Evolutionary conservation across 1,284 basidiomycete species (phyloP).

Genomic region (Ceratobasidium sp.): DNA sequence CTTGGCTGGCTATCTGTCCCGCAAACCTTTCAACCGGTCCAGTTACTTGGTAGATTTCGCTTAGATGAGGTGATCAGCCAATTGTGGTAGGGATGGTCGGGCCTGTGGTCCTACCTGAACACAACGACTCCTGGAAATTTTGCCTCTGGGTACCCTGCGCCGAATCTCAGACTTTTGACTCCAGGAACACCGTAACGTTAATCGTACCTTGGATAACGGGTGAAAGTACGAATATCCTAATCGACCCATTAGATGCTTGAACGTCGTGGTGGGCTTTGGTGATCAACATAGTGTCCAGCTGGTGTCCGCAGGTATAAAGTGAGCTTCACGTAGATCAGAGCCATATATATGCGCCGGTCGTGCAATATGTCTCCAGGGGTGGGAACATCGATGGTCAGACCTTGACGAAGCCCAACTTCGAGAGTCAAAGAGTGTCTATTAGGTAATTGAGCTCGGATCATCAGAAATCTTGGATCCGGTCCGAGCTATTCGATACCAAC

Average conservation of each 20-base stretch:
- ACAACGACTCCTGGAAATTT: slow-evolving; percentile 86
- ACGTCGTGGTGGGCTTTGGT: slow-evolving; percentile 81
- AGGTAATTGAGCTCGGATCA: neutral
- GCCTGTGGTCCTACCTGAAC: slow-evolving; percentile 67
- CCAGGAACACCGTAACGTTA: no score
- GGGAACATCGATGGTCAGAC: slow-evolving; percentile 38
- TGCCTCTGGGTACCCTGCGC: slow-evolving; percentile 75
- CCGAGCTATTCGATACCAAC: slow-evolving; percentile 21
- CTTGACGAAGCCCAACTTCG: neutral
- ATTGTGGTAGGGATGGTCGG: neutral
- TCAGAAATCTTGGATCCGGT: neutral
- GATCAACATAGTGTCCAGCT: slow-evolving; percentile 71
- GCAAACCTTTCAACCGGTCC: slow-evolving; percentile 90
- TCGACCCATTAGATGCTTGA: slow-evolving; percentile 66
- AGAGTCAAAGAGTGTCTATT: neutral
- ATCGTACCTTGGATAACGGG: slow-evolving; percentile 63
- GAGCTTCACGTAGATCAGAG: neutral
- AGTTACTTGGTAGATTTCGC: slow-evolving; percentile 88
- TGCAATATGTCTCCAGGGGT: neutral
- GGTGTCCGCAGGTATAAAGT: slow-evolving; percentile 4
- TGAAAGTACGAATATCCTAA: slow-evolving; percentile 81
- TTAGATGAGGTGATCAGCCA: slow-evolving; percentile 52
- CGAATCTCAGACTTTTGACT: neutral
- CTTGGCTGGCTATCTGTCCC: slow-evolving; percentile 90
- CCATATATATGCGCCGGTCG: slow-evolving; percentile 18